Conservation (phyloP, 768 basidiomycete genomes). For the Hygrophorus pudorinus region DNA sequence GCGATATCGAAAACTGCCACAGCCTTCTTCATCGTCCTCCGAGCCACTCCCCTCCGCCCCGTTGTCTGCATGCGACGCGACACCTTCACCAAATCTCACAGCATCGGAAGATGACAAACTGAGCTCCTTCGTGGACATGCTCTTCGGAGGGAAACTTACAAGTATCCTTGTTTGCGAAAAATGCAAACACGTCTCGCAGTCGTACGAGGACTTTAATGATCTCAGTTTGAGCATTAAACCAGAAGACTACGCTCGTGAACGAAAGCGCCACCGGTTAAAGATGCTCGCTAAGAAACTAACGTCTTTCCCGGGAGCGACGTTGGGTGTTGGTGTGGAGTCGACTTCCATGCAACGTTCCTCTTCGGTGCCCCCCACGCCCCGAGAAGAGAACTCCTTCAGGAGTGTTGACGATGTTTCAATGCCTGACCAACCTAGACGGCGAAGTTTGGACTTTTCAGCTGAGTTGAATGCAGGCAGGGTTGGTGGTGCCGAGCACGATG, state of each 20-base stretch:
- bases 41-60: slow-evolving; percentile 17
- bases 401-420: slow-evolving; percentile 25
- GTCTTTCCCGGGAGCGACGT: slow-evolving; percentile 22
- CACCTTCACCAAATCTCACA: slow-evolving; percentile 7
- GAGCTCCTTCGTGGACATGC: slow-evolving; percentile 74
- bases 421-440: slow-evolving; percentile 27
- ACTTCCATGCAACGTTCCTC: slow-evolving; percentile 35
- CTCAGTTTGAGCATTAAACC: slow-evolving; percentile 83
- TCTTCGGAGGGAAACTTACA: slow-evolving; percentile 84
- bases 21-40: background rate
- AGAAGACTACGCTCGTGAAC: slow-evolving; percentile 62
- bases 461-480: slow-evolving; percentile 9
- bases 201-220: slow-evolving; percentile 91
- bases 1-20: slow-evolving; percentile 25
- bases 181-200: slow-evolving; percentile 89
- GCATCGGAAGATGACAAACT: slow-evolving; percentile 37
- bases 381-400: slow-evolving; percentile 15
- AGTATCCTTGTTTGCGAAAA: slow-evolving; percentile 90
- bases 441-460: slow-evolving; percentile 33
- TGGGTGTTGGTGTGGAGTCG: slow-evolving; percentile 16
- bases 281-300: slow-evolving; percentile 60
- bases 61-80: slow-evolving; percentile 4
- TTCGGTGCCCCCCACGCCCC: slow-evolving; percentile 43
- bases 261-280: slow-evolving; percentile 72
- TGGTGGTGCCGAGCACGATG: slow-evolving; percentile 1